phyloP scores from a whole-genome alignment of 208 protist species.

The Trypanosoma congolense region DNA sequence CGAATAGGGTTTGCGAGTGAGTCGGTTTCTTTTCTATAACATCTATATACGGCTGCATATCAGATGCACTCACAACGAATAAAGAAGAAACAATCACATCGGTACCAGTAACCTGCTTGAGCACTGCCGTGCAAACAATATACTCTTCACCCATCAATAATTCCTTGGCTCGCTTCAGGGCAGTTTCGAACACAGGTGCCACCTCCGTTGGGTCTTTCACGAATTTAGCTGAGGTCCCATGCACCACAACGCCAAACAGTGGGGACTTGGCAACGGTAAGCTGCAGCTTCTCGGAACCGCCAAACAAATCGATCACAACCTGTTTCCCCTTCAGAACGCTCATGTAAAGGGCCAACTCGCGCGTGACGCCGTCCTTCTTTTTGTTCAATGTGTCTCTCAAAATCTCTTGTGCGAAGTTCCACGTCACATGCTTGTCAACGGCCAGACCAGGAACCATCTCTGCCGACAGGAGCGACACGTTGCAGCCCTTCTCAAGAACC shows the following conservation, averaged over 20 bases:
- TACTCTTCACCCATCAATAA: slow-evolving; percentile 22
- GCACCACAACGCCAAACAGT: slow-evolving; percentile 36
- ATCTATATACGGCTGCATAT: slow-evolving; percentile 34
- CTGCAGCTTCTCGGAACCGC: slow-evolving; percentile 3
- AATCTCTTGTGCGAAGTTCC: slow-evolving; percentile 34
- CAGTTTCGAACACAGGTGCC: slow-evolving; percentile 20
- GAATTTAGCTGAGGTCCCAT: slow-evolving; percentile 23
- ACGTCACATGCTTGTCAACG: slow-evolving; percentile 39
- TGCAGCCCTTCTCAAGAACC: slow-evolving; percentile 33
- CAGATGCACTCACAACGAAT: slow-evolving; percentile 29
- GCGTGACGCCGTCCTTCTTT: slow-evolving; percentile 10
- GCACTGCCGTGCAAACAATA: slow-evolving; percentile 44
- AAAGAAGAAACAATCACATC: slow-evolving; percentile 51
- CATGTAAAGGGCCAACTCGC: slow-evolving; percentile 43
- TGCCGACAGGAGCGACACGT: slow-evolving; percentile 39
- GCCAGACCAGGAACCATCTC: slow-evolving; percentile 26
- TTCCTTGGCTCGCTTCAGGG: slow-evolving; percentile 24
- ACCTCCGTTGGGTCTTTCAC: slow-evolving; percentile 23
- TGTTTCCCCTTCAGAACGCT: slow-evolving; percentile 34
- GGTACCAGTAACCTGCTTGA: slow-evolving; percentile 35
- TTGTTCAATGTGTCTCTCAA: slow-evolving; percentile 21
- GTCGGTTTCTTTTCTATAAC: slow-evolving; percentile 24
- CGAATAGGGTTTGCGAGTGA: slow-evolving; percentile 41
- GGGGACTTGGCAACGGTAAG: slow-evolving; percentile 51
- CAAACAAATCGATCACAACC: slow-evolving; percentile 32